Percentiles rank a stretch among this genome's conserved stretches.
Evolutionary conservation across 768 basidiomycete genomes (phyloP).

Genomic region (Termitomyces sp.): DNA sequence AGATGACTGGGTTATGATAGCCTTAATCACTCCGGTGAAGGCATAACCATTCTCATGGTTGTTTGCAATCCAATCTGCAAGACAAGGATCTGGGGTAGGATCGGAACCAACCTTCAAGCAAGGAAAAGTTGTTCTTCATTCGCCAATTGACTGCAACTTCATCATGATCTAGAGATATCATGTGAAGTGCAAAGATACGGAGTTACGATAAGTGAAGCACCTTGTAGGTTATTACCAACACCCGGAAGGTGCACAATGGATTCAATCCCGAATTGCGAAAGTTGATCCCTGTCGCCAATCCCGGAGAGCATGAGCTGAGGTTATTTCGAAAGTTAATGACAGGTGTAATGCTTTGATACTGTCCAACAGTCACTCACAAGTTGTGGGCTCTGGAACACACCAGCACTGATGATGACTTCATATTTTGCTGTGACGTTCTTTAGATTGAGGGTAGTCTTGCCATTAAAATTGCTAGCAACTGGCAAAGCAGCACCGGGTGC

Average conservation of each 20-base stretch:
- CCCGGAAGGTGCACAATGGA: conserved; percentile 28
- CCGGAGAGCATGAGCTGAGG: conserved; percentile 30
- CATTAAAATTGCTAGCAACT: conserved; percentile 24
- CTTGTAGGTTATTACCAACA: conserved; percentile 35
- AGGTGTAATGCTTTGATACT: too few species aligned
- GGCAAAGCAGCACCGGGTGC: conserved; percentile 21
- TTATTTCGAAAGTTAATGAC: neutral
- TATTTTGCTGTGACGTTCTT: conserved; percentile 19
- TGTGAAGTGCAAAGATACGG: neutral
- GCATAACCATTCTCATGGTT: conserved; percentile 23
- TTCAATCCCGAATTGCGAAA: conserved; percentile 21
- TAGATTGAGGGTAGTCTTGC: conserved; percentile 14
- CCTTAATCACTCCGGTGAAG: conserved; percentile 21
- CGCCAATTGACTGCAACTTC: conserved; percentile 27
- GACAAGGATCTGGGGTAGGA: conserved; percentile 25
- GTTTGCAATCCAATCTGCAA: conserved; percentile 21
- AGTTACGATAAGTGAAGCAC: conserved; percentile 7
- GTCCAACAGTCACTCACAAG: conserved; percentile 16
- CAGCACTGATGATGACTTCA: conserved; percentile 27
- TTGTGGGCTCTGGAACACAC: conserved; percentile 26
- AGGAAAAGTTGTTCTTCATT: conserved; percentile 24
- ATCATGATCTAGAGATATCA: conserved; percentile 23
- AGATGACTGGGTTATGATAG: conserved; percentile 21
- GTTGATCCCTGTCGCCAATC: conserved; percentile 26
- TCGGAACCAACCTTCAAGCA: conserved; percentile 24